Percentiles rank a stretch among this genome's conserved stretches.
These are phyloP conservation scores for Trametes elegans DNA, from an alignment of 768 basidiomycete genomes.

Conservation along the genomic window DNA sequence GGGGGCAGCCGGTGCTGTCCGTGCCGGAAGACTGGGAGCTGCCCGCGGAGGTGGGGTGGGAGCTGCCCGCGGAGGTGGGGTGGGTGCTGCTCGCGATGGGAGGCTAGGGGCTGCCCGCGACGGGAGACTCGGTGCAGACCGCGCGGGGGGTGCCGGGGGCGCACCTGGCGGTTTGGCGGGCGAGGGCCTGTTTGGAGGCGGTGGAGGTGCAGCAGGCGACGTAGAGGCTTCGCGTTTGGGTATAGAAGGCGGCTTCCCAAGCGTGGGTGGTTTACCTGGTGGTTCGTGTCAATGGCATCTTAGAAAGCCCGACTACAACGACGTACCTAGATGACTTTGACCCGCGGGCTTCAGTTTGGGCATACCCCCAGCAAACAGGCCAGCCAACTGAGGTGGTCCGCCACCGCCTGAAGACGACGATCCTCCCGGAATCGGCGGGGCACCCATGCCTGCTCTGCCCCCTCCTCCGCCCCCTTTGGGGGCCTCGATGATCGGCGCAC, in stretches of 20 bases:
- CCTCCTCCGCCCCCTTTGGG: constrained; percentile 35
- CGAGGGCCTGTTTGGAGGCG: constrained; percentile 34
- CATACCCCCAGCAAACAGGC: constrained; percentile 87
- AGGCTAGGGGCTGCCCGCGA: constrained; percentile 3
- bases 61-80: not conserved
- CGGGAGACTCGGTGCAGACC: constrained; percentile 25
- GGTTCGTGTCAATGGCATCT: constrained; percentile 4
- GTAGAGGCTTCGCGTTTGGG: constrained; percentile 48
- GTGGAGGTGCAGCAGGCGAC: constrained; percentile 31
- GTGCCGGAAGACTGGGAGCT: constrained; percentile 29
- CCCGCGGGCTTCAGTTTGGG: constrained; percentile 87
- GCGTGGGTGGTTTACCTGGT: constrained; percentile 56
- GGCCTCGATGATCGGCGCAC: constrained; percentile 58
- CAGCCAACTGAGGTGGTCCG: constrained; percentile 78
- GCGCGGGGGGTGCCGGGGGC: constrained; percentile 32
- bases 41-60: constrained; percentile 6
- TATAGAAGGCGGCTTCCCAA: constrained; percentile 67
- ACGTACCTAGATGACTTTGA: constrained; percentile 46
- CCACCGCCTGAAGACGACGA: constrained; percentile 31
- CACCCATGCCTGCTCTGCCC: constrained; percentile 35
- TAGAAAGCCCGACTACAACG: constrained; percentile 11
- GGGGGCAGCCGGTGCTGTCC: constrained; percentile 36
- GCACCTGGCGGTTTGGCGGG: constrained; percentile 26
- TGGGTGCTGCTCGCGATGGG: constrained; percentile 7
- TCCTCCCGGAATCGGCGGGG: constrained; percentile 23